Evolutionary conservation across 2,329 filamentous ascomycete species (phyloP).

Genomic region (Kalmusia sp.): DNA sequence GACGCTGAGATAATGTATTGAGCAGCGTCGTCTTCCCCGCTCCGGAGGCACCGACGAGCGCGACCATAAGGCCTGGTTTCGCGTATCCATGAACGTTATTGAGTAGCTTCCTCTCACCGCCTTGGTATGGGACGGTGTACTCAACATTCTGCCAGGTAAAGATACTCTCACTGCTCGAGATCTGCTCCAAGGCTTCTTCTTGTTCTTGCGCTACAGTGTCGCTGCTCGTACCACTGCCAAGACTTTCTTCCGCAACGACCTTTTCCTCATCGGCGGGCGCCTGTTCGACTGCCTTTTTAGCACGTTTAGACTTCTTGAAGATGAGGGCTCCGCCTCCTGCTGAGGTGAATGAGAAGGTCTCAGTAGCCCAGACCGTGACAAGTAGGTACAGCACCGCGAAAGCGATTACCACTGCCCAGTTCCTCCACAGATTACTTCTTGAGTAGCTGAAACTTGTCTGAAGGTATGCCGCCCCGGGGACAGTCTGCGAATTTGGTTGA

Average conservation of each 20-base stretch:
- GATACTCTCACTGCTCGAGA: constrained; percentile 46
- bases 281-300: constrained; percentile 61
- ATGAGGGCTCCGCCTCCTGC: constrained; percentile 72
- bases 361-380: constrained; percentile 73
- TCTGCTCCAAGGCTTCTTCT: constrained; percentile 41
- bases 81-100: constrained; percentile 78
- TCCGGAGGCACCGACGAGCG: constrained; percentile 80
- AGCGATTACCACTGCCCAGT: constrained; percentile 79
- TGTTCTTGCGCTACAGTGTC: constrained; percentile 31
- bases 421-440: constrained; percentile 69
- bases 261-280: constrained; percentile 66
- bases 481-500: constrained; percentile 55
- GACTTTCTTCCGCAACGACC: constrained; percentile 36
- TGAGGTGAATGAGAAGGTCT: constrained; percentile 68
- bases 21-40: constrained; percentile 86
- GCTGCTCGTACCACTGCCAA: constrained; percentile 25
- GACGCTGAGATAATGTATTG: constrained; percentile 77
- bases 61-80: constrained; percentile 80
- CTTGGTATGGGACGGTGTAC: constrained; percentile 75
- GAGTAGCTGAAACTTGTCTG: constrained; percentile 63
- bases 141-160: constrained; percentile 53
- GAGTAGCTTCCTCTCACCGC: constrained; percentile 67
- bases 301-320: constrained; percentile 72
- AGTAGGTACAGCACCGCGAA: constrained; percentile 77
- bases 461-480: constrained; percentile 64